Conservation (phyloP, 176 grass and related monocot genomes). For the Oryza glaberrima region DNA sequence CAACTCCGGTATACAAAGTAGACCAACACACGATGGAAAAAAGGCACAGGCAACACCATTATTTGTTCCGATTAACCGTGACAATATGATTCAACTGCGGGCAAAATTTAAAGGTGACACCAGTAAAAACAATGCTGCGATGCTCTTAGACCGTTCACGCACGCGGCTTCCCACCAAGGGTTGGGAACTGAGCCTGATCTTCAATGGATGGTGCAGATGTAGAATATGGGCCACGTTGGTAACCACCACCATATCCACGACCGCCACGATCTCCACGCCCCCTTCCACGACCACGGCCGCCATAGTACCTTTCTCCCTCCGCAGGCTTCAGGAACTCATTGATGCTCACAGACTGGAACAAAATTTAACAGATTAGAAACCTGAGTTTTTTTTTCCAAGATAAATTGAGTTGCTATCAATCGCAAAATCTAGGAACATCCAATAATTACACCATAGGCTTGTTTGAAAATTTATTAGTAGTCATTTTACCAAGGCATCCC, state of each 20-base stretch:
- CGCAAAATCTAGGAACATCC: background rate
- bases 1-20: slow-evolving; percentile 50
- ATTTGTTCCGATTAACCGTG: slow-evolving; percentile 55
- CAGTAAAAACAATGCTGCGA: slow-evolving; percentile 20
- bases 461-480: background rate
- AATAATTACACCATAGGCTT: background rate
- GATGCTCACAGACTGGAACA: slow-evolving; percentile 67
- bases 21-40: slow-evolving; percentile 34
- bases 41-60: slow-evolving; percentile 45
- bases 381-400: background rate
- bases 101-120: slow-evolving; percentile 55
- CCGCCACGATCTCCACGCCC: slow-evolving; percentile 59
- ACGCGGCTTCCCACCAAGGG: slow-evolving; percentile 75
- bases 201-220: slow-evolving; percentile 68
- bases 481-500: background rate
- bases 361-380: slow-evolving; percentile 13
- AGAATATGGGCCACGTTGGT: slow-evolving; percentile 27
- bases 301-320: slow-evolving; percentile 70
- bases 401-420: background rate
- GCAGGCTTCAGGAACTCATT: slow-evolving; percentile 89
- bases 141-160: slow-evolving; percentile 3
- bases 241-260: slow-evolving; percentile 52
- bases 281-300: slow-evolving; percentile 67
- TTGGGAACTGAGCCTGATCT: slow-evolving; percentile 82
- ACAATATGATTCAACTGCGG: slow-evolving; percentile 37